phyloP scores from a whole-genome alignment of 305 asterid species.

The Fraxinus platypoda region DNA sequence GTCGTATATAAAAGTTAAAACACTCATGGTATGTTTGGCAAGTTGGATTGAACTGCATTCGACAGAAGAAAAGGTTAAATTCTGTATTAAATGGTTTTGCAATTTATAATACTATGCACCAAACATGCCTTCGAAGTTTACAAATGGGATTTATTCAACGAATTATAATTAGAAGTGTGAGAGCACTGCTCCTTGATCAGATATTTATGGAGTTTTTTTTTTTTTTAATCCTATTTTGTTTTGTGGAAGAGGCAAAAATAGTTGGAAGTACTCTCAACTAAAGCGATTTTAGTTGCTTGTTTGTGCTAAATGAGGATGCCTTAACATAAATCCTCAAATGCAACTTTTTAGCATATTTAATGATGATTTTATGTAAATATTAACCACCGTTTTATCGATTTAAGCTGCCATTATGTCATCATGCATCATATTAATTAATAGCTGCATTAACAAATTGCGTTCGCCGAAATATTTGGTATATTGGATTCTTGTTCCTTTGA shows the following conservation, averaged over 20 bases:
- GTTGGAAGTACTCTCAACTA: not conserved
- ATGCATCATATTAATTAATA: not conserved
- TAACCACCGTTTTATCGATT: not conserved
- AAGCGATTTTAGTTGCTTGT: not conserved
- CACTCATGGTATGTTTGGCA: not conserved
- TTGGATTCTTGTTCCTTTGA: not conserved
- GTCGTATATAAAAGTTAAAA: not conserved
- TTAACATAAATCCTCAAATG: too few relatives aligned
- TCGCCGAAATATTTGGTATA: not conserved
- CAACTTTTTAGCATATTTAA: too few relatives aligned
- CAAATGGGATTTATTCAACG: not conserved
- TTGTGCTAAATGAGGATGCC: too few relatives aligned
- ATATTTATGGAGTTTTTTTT: not conserved
- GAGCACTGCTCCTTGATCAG: not conserved
- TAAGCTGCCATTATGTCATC: not conserved
- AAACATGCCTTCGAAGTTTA: not conserved
- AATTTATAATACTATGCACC: not conserved
- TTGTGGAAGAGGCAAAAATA: not conserved
- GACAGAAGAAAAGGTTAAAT: not conserved
- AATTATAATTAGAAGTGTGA: not conserved
- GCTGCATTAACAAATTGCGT: not conserved
- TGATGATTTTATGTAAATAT: not conserved
- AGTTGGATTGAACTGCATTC: not conserved
- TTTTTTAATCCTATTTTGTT: not conserved
- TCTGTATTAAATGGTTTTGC: not conserved